Evolutionary conservation across 345 rosid genomes (phyloP), one percentile per base, ranked within the genome.

Genomic region (Moricandia arvensis): DNA sequence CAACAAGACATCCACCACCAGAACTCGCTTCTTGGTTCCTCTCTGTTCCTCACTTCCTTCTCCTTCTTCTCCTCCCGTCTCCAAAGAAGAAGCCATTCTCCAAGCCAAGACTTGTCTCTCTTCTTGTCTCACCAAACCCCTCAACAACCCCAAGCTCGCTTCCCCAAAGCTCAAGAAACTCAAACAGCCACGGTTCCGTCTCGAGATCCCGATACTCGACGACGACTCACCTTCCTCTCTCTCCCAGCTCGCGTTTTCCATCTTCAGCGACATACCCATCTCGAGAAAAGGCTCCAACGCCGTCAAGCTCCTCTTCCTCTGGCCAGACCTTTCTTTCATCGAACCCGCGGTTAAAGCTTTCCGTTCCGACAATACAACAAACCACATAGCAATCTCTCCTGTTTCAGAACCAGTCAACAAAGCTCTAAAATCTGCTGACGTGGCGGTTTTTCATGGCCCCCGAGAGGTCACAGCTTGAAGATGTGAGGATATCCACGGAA

Each of bases 41-140:
- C 81, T 84, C 58, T 68, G 75, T 30, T 82, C 37, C 45, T 74
- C 86, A 37, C 78, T 83, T 35, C 68, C 81, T 13, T 83, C 96
- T 68, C 71, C 87, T 69, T 72, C 93, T 16, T 57, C 74, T 60
- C 87, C 94, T 63, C 91, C 94, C 6, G 43, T 74, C 13, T 82
- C 97, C 68, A 91, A 81, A 80, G 97, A 88, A 82, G 96, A 91
- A 79, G 94, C 98, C 70, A 83, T 91, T 57, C 83, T 80, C 68
- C 93, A 88, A 81, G 94, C 94, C 80, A 91, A 85, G 66, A 89
- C 86, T 75, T 91, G 91, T 78, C 88, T 93, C 82, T 79, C 87
- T 6, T 83, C 85, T 67, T 81, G 88, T 75, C 83, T 89, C 29
- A 79, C 83, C 72, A 93, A 86, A 84, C 91, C 96, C 43, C 86